These are phyloP conservation scores for Solanum dulcamara DNA, from an alignment of 257 asterid genomes.

Conservation along the genomic window DNA sequence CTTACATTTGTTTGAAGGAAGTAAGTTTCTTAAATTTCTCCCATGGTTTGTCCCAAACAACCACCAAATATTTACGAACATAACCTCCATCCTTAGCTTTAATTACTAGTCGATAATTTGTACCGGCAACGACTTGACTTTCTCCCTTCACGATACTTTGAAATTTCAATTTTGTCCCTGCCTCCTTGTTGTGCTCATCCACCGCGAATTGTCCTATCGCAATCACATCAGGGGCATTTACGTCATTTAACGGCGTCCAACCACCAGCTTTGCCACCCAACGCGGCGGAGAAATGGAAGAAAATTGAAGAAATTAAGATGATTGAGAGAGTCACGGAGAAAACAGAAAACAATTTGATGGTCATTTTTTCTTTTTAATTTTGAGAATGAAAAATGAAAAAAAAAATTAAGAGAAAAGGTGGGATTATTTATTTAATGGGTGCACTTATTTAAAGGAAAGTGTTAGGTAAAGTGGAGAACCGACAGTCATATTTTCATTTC, in stretches of 20 bases:
- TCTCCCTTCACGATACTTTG: constrained; percentile 12
- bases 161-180: constrained; percentile 5
- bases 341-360: background rate
- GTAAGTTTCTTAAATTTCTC: constrained; percentile 12
- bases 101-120: constrained; percentile 21
- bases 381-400: background rate
- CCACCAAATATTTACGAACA: constrained; percentile 13
- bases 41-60: constrained; percentile 20
- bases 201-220: constrained; percentile 26
- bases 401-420: background rate
- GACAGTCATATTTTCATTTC: background rate
- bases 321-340: background rate
- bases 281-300: background rate
- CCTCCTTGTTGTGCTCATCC: constrained; percentile 21
- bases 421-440: background rate
- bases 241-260: constrained; percentile 15
- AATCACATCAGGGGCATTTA: constrained; percentile 14
- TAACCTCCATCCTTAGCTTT: constrained; percentile 11
- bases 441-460: background rate
- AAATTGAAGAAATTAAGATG: background rate
- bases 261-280: background rate
- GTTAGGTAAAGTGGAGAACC: background rate
- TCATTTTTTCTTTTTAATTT: background rate
- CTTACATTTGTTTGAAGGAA: constrained; percentile 14
- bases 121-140: constrained; percentile 27